Conservation (phyloP, 176 grass and related monocot species). For the Puccinellia tenuiflora region DNA sequence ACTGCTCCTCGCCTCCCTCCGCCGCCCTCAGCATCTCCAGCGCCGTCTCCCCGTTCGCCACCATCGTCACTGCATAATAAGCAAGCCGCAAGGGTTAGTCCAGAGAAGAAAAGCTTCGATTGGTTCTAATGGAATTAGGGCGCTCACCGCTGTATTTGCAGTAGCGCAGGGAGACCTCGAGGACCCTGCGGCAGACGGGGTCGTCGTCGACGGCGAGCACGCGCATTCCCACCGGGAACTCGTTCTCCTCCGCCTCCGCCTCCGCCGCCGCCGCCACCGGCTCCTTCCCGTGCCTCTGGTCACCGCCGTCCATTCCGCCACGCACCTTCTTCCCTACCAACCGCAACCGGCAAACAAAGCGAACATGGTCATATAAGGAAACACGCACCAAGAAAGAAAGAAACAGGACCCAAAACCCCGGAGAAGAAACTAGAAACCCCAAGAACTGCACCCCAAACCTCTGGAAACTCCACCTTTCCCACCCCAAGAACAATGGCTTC, state of each 20-base stretch:
- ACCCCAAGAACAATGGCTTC: background rate
- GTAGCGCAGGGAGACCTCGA: background rate
- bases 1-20: slow-evolving; percentile 32
- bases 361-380: background rate
- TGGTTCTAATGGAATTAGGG: background rate
- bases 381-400: background rate
- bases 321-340: background rate
- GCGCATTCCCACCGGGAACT: slow-evolving; percentile 34
- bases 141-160: slow-evolving; percentile 40
- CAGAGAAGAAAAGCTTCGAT: too few relatives aligned
- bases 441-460: background rate
- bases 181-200: background rate
- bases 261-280: background rate
- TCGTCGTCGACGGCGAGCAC: slow-evolving; percentile 43
- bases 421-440: background rate
- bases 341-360: background rate
- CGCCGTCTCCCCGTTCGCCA: slow-evolving; percentile 13
- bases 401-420: background rate
- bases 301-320: background rate
- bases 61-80: slow-evolving; percentile 31
- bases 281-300: background rate
- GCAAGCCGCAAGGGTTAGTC: too few relatives aligned
- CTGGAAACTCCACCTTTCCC: background rate
- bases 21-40: slow-evolving; percentile 44
- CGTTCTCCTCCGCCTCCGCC: too few relatives aligned